Base-by-base conservation (phyloP, 257 asterid genomes). In the Eustoma russellianum region DNA sequence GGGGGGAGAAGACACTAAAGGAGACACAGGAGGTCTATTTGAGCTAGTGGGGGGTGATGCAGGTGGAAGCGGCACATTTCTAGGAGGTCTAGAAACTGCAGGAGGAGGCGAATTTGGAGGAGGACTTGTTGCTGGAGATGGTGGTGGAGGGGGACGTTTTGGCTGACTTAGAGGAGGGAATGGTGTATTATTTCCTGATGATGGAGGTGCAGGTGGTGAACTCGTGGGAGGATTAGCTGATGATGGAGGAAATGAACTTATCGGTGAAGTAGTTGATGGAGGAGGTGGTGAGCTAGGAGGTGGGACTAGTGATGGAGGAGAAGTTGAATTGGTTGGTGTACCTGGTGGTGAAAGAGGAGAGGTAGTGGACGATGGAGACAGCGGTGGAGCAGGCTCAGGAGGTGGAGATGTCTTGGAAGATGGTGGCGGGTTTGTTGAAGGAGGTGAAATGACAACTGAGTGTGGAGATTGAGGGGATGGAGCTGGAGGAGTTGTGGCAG, bases 91-190 rank as follows among this genome's bases (percentile, higher is more conserved):
- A 17, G 65, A 19, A 17, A 43, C 18, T 5, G n/a, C 33, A 41
- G 64, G 57, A 46, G 30, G 76, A 17, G 88, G 63, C 38, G 75
- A 52, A 41, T 6, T 24, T 24, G 2, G 30, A 24, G 30, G 30
- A 24, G 60, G 69, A 2, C 18, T 24, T 48, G 71, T 15, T 5
- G 52, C 28, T 17, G 70, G 55, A 46, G 60, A 17, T 18, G 72
- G 30, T 5, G 63, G 67, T 41, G 59, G 61, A 3, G 70, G 70
- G 9, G 70, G 28, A 44, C 10, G 16, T 66, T 1, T 44, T n/a
- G 61, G 74, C 9, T 72, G 54, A 12, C 79, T 80, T 14, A 77
- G 71, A 4, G 92, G 79, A 24, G 94, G 83, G n/a, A 85, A 60
- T 7, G 9, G 48, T 40, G 51, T 45, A n/a, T 74, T 76, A 54